Percentiles rank a stretch among this genome's conserved stretches.
Evolutionary conservation across 73 alveolate species (phyloP).

Genomic region (Paramecium tetraurelia): DNA sequence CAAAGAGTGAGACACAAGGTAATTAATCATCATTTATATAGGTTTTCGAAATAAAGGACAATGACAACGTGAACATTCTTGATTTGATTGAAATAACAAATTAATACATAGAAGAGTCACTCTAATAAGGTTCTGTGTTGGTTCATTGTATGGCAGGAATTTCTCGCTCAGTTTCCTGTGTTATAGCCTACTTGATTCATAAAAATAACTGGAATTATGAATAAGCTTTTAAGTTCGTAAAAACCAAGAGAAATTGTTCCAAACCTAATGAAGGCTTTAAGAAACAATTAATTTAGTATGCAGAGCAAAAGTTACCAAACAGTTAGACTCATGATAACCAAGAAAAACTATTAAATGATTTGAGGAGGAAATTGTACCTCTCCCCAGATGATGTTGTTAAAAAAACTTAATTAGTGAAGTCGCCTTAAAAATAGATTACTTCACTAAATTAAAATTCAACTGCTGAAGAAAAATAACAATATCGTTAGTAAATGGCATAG

Average conservation of each 20-base stretch:
- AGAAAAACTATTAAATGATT: not conserved
- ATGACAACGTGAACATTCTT: not conserved
- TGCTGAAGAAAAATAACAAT: not conserved
- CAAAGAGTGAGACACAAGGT: not conserved
- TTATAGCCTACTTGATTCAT: not conserved
- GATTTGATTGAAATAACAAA: not conserved
- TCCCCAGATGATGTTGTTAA: not conserved
- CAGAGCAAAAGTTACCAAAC: not conserved
- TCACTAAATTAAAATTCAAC: not conserved
- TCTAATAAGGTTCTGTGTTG: not conserved
- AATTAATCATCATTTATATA: not conserved
- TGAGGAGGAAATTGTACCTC: not conserved
- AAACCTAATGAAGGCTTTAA: not conserved
- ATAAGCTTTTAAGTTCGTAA: not conserved
- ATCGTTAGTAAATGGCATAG: not conserved
- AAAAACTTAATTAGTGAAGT: not conserved
- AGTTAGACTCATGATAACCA: not conserved
- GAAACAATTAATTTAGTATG: not conserved
- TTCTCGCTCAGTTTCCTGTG: not conserved
- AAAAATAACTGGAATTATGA: not conserved
- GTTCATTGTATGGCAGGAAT: conserved; percentile 22
- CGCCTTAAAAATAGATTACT: not conserved
- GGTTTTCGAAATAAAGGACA: not conserved
- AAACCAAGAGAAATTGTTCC: not conserved
- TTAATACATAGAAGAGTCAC: not conserved